Evolutionary conservation across 768 basidiomycete species (phyloP).

Genomic region (Hemileccinum rubropunctum): DNA sequence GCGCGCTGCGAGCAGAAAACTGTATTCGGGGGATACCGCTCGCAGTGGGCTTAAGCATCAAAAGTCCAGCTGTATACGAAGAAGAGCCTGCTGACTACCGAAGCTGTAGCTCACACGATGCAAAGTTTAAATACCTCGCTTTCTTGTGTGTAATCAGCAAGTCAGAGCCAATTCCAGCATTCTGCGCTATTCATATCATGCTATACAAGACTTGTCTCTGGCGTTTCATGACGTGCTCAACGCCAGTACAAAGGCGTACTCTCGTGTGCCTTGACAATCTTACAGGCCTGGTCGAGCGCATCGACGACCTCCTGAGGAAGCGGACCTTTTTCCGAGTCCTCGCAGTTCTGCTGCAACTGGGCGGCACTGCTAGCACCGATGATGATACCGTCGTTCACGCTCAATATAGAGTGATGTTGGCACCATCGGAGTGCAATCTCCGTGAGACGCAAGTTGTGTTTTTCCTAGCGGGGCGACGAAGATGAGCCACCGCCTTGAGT

Average conservation of each 20-base stretch:
- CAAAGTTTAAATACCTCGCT: too few species aligned
- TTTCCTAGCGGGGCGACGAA: slow-evolving; percentile 31
- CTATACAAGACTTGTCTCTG: too few species aligned
- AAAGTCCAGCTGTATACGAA: too few species aligned
- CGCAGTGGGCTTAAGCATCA: too few species aligned
- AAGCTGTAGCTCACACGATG: too few species aligned
- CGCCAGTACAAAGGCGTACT: slow-evolving; percentile 39
- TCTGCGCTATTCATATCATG: too few species aligned
- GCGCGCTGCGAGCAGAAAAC: too few species aligned
- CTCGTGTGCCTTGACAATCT: slow-evolving; percentile 35
- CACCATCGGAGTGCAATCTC: slow-evolving; percentile 64
- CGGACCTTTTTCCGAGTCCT: slow-evolving; percentile 50
- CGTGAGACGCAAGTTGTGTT: slow-evolving; percentile 44
- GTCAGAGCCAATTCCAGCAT: too few species aligned
- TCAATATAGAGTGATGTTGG: slow-evolving; percentile 52
- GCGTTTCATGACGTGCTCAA: slow-evolving; percentile 2
- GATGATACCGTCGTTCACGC: slow-evolving; percentile 43
- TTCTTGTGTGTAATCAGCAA: too few species aligned
- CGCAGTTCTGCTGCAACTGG: slow-evolving; percentile 44
- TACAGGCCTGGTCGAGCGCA: slow-evolving; percentile 49
- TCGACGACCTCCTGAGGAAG: slow-evolving; percentile 51
- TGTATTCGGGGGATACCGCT: too few species aligned
- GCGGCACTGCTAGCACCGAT: slow-evolving; percentile 45
- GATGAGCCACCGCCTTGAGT: too few species aligned
- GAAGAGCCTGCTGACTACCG: too few species aligned